Percentiles rank a stretch among this genome's conserved stretches.
phyloP scores from a whole-genome alignment of 495 filamentous ascomycete species.

The Neurospora hispaniola region DNA sequence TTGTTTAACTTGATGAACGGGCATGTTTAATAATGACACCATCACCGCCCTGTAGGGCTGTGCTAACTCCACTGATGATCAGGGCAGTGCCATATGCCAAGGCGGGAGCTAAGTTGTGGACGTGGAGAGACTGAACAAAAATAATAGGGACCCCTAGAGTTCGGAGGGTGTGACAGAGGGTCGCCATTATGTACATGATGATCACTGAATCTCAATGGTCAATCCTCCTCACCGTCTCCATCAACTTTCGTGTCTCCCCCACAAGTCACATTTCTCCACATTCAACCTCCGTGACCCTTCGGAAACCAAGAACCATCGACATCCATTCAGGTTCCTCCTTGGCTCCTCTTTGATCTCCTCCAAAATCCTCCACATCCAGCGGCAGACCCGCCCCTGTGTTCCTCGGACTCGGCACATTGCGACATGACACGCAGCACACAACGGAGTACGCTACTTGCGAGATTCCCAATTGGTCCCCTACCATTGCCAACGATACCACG shows the following conservation, averaged over 20 bases:
- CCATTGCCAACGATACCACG: not conserved
- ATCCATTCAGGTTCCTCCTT: not conserved
- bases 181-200: not conserved
- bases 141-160: not conserved
- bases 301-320: slow-evolving; percentile 11
- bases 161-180: not conserved
- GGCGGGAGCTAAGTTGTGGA: not conserved
- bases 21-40: not conserved
- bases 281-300: slow-evolving; percentile 14
- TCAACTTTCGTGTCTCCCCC: slow-evolving; percentile 19
- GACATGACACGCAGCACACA: not conserved
- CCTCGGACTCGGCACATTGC: not conserved
- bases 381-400: slow-evolving; percentile 1
- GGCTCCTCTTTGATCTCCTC: slow-evolving; percentile 2
- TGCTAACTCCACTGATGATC: not conserved
- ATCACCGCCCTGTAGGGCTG: not conserved
- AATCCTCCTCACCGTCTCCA: not conserved
- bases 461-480: not conserved
- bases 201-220: not conserved
- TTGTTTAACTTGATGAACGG: not conserved
- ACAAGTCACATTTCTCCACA: slow-evolving; percentile 15
- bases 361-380: slow-evolving; percentile 2
- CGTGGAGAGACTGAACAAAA: not conserved
- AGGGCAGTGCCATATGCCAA: not conserved
- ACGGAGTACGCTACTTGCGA: not conserved